Evolutionary conservation across 2,329 filamentous ascomycete species (phyloP), one percentile per base, ranked within the genome.

Genomic region (Orbilia ellipsospora): DNA sequence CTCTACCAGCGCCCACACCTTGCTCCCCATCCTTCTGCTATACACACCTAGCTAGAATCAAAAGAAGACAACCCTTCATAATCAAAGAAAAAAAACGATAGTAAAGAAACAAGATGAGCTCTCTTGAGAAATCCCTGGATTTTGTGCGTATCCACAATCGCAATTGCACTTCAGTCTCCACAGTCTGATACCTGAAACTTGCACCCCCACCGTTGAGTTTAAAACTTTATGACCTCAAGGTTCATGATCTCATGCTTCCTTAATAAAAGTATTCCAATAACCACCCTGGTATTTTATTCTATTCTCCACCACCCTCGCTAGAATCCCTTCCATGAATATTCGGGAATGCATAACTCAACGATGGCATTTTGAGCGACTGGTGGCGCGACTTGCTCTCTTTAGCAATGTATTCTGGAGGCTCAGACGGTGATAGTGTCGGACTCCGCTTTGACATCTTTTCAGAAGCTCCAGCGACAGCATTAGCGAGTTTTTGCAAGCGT

Each of bases 371-470:
- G 57, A 68, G 20, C 8, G 70, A 74, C 16, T 63, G 64, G 50
- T 62, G 55, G 51, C 63, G 70, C 20, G 56, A 52, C 54, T 51
- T 59, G 50, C 59, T 62, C 31, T 36, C 31, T 36, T 36, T 10
- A 36, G 31, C 10, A 31, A 10, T 57, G 51, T 64, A 64, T 42
- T 72, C 60, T 31, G 52, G 52, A 52, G 59, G 52, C 31, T 52
- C 59, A 28, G 59, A 23, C 45, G 60, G 52, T 23, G 70, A 62
- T 5, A 45, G 40, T 16, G 45, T 68, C 44, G 70, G 68, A 31
- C 54, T 12, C 23, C 62, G 69, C 56, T 74, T 74, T 73, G 69
- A 73, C 61, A 18, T 63, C 31, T 63, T 61, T 10, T 61, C 66
- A 13, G 16, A 50, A 36, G 57, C 56, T 45, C 45, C 36, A 48